Evolutionary conservation across 129 eudicot species (phyloP).

Genomic region (Glebionis coronaria): DNA sequence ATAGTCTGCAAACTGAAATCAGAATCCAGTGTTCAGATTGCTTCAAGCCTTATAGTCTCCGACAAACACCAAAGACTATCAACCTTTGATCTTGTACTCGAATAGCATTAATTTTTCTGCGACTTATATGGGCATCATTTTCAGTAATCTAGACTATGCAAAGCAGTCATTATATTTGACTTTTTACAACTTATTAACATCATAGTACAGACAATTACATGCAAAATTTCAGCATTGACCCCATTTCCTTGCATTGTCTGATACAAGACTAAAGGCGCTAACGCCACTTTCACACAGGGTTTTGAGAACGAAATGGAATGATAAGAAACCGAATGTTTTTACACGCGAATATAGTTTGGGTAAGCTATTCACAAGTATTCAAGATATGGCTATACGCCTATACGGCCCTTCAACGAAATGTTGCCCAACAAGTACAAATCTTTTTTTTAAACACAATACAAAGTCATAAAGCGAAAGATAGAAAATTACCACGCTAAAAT

Average conservation of each 20-base stretch:
- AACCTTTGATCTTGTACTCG: background rate
- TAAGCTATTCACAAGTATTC: slow-evolving; percentile 32
- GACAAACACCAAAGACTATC: background rate
- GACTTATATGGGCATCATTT: background rate
- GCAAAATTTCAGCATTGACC: background rate
- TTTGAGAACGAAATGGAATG: background rate
- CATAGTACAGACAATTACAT: background rate
- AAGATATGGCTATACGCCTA: slow-evolving; percentile 4
- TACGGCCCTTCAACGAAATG: slow-evolving; percentile 23
- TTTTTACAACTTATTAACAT: background rate
- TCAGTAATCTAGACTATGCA: background rate
- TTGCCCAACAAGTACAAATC: slow-evolving; percentile 19
- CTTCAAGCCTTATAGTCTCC: no score
- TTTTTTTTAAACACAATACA: slow-evolving; percentile 19
- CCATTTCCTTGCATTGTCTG: background rate
- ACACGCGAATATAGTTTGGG: slow-evolving; percentile 10
- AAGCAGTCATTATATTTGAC: background rate
- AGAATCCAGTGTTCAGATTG: no score
- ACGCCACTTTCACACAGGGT: background rate
- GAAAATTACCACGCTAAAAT: slow-evolving; percentile 20
- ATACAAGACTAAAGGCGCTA: background rate
- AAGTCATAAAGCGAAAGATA: slow-evolving; percentile 14
- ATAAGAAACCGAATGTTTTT: background rate
- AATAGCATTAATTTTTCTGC: background rate
- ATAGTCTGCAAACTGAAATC: no score